Base-by-base conservation (phyloP, 1,139 yeast species). In the Yamadazyma sp. region DNA sequence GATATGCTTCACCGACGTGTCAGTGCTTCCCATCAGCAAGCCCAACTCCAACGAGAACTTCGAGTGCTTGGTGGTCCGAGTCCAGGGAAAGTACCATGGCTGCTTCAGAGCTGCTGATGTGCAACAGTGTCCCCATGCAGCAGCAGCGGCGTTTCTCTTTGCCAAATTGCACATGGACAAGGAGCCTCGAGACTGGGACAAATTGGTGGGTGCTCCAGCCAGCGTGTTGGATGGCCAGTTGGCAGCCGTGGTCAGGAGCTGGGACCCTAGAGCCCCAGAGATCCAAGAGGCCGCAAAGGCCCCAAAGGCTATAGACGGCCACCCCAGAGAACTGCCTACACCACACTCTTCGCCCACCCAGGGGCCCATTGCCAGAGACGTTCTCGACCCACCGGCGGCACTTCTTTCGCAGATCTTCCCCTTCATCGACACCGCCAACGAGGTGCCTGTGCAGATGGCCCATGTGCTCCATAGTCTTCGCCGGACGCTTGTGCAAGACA, bases 111-210 rank as follows among this genome's bases (percentile, higher is more conserved):
- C 59, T 36, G 54, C 48, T 38, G 47, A 53, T 40, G 53, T 63
- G 22, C 65, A 63, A 45, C 49, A 53, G 33, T 66, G 72, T 45
- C 62, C 65, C 9, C 65, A 59, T 38, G 49, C 61, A 10, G 58
- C 65, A 1, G 41, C 65, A 4, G 54, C 66, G 2, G 51, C 59
- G 11, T 66, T 64, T 39, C 50, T 65, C 18, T 66, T 64, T 36
- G 47, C 54, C 29, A 36, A 69, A 27, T 59, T 62, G 36, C 70
- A 66, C 39, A 14, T 14, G 6, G 15, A 30, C 16, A 18, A 5
- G 6, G 57, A 54, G 55, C 58, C 39, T 66, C 63, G 10, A 50
- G 59, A 3, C 41, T 53, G 17, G 64, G 59, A 37, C 49, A 58
- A 28, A 3, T 14, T 15, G 5, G 9, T 20, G 8, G 8, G 8